Base-by-base conservation (phyloP, 768 basidiomycete species). In the Sporobolomyces phaffii region DNA sequence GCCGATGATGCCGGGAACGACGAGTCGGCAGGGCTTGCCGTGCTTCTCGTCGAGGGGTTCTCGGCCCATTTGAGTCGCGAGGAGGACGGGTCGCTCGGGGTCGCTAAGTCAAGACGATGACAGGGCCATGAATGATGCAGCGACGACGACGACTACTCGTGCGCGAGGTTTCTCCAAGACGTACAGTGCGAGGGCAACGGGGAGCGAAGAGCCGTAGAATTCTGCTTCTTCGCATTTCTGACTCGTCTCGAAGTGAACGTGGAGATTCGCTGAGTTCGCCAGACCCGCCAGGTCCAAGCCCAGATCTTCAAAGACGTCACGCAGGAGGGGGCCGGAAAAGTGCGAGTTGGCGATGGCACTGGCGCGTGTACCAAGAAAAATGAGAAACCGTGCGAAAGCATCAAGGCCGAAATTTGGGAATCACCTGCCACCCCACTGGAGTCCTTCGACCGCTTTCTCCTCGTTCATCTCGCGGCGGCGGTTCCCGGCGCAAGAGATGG, bases 1-100 rank as follows among this genome's bases (percentile, higher is more conserved):
- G 10, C 86, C 87, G 20, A 83, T 79, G 70, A 81, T 83, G 5
- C 87, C 87, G 0, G 87, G 87, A 1, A 84, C 84, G 44, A 65
- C 64, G 8, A 74, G 47, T 5, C 73, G 65, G 9, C 70, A 26
- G 3, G 73, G 73, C 0, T 44, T 52, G 14, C 73, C 73, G 41
- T 73, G 73, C n/a, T 63, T 59, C 20, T 53, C 45, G 9, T 52
- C 38, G 20, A 74, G 62, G 11, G 54, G 33, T 41, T 54, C 56
- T 31, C 48, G 44, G 45, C 73, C 71, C 58, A 62, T 60, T 34
- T 65, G 48, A 51, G 62, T 64, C 3, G 72, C 68, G 45, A 74
- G 72, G 1, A 74, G 44, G 17, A 68, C 62, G 0, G 73, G 72
- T 13, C 63, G 61, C 2, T 52, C 53, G 0, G 48, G 38, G 36